phyloP scores from a whole-genome alignment of 1,284 basidiomycete genomes.

The Porodaedalea pini region DNA sequence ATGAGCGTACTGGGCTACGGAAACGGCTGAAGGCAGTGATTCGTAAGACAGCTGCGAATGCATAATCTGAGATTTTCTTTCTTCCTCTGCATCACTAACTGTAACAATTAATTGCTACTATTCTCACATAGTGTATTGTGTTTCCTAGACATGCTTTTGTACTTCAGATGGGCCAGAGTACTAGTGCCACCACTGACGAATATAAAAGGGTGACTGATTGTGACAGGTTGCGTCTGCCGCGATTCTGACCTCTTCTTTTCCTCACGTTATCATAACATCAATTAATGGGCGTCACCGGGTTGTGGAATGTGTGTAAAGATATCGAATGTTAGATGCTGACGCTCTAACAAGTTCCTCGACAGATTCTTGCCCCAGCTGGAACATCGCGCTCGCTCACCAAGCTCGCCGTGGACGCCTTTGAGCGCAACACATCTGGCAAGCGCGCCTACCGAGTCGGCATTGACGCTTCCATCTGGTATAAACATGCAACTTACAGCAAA shows the following conservation, averaged over 20 bases:
- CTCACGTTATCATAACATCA: too few relatives aligned
- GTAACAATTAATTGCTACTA: neutral
- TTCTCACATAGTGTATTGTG: neutral
- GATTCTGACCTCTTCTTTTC: neutral
- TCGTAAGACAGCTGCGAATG: constrained; percentile 5
- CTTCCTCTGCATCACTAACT: neutral
- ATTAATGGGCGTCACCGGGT: constrained; percentile 32
- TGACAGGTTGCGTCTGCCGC: neutral
- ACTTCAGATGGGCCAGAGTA: neutral
- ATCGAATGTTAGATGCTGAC: neutral
- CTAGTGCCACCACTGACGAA: too few relatives aligned
- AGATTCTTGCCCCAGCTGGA: constrained; percentile 38
- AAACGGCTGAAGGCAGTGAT: constrained; percentile 18
- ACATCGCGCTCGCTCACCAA: constrained; percentile 36
- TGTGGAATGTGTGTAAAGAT: constrained; percentile 31
- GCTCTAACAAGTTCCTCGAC: neutral
- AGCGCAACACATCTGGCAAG: constrained; percentile 35
- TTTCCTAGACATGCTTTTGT: neutral
- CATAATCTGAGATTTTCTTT: neutral
- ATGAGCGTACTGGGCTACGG: constrained; percentile 6
- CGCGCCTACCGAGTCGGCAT: constrained; percentile 45
- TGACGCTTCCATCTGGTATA: constrained; percentile 46
- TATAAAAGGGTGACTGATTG: neutral
- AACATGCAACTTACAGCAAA: constrained; percentile 35
- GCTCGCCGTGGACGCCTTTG: constrained; percentile 41